phyloP scores from a whole-genome alignment of 83 land plant genomes.

The Picea mariana region DNA sequence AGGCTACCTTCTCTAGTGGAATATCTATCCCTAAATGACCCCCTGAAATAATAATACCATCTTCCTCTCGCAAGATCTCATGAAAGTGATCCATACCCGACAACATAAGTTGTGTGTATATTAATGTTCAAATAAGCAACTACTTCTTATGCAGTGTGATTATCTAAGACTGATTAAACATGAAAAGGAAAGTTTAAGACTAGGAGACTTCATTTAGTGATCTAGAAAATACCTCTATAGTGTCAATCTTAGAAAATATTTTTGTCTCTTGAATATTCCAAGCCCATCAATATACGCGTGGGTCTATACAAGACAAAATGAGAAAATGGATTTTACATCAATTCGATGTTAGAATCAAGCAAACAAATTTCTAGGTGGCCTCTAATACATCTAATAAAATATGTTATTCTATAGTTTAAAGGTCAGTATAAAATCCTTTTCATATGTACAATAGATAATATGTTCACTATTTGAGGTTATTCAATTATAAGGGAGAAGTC shows the following conservation, averaged over 20 bases:
- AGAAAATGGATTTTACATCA: not conserved
- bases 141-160: no score
- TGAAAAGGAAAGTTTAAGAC: not conserved
- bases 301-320: not conserved
- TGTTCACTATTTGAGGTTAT: no score
- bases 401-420: no score
- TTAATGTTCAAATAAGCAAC: not conserved
- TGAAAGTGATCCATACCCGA: constrained; percentile 88
- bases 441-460: no score
- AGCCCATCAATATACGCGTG: constrained; percentile 17
- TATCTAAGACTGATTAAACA: no score
- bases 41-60: constrained; percentile 91
- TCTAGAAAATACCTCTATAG: constrained; percentile 56
- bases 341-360: no score
- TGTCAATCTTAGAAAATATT: constrained; percentile 92
- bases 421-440: no score
- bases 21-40: constrained; percentile 94
- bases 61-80: constrained; percentile 90
- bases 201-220: not conserved
- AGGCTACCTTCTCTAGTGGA: constrained; percentile 80
- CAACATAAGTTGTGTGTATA: not conserved
- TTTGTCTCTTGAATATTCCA: constrained; percentile 75
- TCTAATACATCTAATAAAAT: no score
- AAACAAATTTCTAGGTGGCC: no score
- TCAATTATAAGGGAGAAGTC: no score